These are phyloP conservation scores for Achaetomiella virescens DNA, from an alignment of 495 filamentous ascomycete species.

Conservation along the genomic window DNA sequence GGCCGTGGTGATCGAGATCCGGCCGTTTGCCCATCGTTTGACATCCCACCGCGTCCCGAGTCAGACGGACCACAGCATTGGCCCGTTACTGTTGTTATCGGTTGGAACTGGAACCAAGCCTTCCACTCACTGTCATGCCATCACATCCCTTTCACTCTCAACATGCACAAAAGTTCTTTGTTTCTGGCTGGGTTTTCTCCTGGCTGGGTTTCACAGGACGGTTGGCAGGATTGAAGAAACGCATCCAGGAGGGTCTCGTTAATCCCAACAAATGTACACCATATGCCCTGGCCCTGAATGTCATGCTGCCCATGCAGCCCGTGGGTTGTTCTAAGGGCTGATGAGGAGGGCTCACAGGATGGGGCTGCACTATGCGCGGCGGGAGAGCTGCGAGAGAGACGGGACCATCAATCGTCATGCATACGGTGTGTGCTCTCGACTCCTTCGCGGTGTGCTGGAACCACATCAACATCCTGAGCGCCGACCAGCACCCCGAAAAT, in stretches of 20 bases:
- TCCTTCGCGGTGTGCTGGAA: slow-evolving; percentile 93
- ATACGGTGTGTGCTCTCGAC: slow-evolving; percentile 64
- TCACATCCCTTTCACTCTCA: no score
- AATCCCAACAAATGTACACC: no score
- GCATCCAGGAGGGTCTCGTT: no score
- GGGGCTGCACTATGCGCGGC: slow-evolving; percentile 48
- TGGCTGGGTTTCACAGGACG: no score
- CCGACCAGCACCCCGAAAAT: slow-evolving; percentile 95
- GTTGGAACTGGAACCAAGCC: no score
- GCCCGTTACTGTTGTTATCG: background rate
- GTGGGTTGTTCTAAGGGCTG: no score
- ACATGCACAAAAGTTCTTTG: no score
- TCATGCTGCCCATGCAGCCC: no score
- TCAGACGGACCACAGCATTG: background rate
- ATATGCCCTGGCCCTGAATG: no score
- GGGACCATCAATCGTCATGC: slow-evolving; percentile 44
- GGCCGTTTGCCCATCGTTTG: background rate
- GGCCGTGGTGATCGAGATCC: background rate
- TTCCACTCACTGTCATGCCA: no score
- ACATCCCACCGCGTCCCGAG: background rate
- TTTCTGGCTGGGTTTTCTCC: no score
- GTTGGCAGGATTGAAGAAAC: no score
- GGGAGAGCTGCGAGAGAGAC: slow-evolving; percentile 44
- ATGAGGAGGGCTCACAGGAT: slow-evolving; percentile 51
- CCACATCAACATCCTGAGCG: slow-evolving; percentile 79